Evolutionary conservation across 129 eudicot species (phyloP), one percentile per base, ranked within the genome.

Genomic region (Chrysanthemum lavandulifolium): DNA sequence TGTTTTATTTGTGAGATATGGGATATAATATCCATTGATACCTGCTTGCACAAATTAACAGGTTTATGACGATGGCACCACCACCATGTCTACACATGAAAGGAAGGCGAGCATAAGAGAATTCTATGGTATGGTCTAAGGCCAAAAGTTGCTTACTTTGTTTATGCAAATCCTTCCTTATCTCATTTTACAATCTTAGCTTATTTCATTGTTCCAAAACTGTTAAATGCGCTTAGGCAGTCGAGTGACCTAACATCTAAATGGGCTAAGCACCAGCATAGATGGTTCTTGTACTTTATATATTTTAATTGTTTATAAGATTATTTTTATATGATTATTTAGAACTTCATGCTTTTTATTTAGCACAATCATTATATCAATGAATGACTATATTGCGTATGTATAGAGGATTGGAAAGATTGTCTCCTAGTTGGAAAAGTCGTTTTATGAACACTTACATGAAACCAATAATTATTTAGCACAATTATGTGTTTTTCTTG

Each of bases 41-140:
- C 25, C 4, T 12, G 5, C 73, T 64, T 78, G 61, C 68, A 16
- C 45, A 18, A 12, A 14, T 61, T 58, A 8, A 25, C 80, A 92
- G 97, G 96, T 92, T 79, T 92, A 92, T 66, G 94, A 79, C n/a
- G 97, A 92, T 76, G 97, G 97, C 61, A 86, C 97, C 80, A 92
- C 97, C 69, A 92, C 97, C 57, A 86, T 92, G 96, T 89, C 94
- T 58, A 82, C 89, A 43, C 91, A 92, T 18, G 97, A 92, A 80
- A 86, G 97, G 63, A 92, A 92, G 77, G 97, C 96, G 16, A 92
- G 97, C 84, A 83, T 92, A 64, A 78, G 91, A 66, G 97, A 92
- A 74, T 92, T 92, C 75, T 92, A 92, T 76, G 89, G 97, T 92
- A 83, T 62, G 61, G 57, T 54, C 47, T 45, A 15, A 77, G 43